Conservation (phyloP, 2,329 filamentous ascomycete species). For the Fusarium foetens region DNA sequence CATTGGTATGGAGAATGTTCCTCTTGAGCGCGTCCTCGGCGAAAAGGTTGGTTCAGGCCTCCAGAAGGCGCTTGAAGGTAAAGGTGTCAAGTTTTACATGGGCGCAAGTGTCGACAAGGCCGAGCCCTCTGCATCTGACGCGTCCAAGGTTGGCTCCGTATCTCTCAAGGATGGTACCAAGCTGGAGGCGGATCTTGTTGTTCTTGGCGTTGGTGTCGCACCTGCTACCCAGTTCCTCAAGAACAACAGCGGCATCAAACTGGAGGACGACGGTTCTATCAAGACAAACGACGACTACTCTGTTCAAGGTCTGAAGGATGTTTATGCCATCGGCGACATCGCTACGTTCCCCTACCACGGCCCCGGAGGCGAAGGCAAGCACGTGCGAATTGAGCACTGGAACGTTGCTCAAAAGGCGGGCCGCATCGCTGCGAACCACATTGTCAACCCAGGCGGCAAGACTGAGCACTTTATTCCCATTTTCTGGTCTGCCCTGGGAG, state of each 20-base stretch:
- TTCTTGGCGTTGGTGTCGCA: slow-evolving; percentile 88
- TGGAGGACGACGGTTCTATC: slow-evolving; percentile 88
- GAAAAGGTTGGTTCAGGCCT: slow-evolving; percentile 82
- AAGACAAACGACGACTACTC: slow-evolving; percentile 82
- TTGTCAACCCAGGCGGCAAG: slow-evolving; percentile 71
- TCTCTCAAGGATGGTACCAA: slow-evolving; percentile 86
- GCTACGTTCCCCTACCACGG: slow-evolving; percentile 94
- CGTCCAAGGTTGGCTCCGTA: slow-evolving; percentile 81
- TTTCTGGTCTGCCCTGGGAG: slow-evolving; percentile 94
- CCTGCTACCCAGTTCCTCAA: slow-evolving; percentile 87
- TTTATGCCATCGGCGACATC: slow-evolving; percentile 95
- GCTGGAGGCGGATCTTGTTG: slow-evolving; percentile 87
- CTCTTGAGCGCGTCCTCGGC: slow-evolving; percentile 88
- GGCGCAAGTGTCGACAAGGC: slow-evolving; percentile 85
- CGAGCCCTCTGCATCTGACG: slow-evolving; percentile 72
- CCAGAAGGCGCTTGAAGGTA: slow-evolving; percentile 81
- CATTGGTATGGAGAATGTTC: slow-evolving; percentile 86
- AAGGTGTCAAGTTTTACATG: slow-evolving; percentile 90
- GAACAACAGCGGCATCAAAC: slow-evolving; percentile 73
- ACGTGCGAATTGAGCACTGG: slow-evolving; percentile 95
- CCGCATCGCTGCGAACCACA: slow-evolving; percentile 80
- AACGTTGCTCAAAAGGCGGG: slow-evolving; percentile 96
- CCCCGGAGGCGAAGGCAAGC: slow-evolving; percentile 79
- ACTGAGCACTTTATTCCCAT: slow-evolving; percentile 86
- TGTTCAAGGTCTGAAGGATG: slow-evolving; percentile 79